Base-by-base conservation (phyloP, 148 eudicot species). In the Suaeda aralocaspica region DNA sequence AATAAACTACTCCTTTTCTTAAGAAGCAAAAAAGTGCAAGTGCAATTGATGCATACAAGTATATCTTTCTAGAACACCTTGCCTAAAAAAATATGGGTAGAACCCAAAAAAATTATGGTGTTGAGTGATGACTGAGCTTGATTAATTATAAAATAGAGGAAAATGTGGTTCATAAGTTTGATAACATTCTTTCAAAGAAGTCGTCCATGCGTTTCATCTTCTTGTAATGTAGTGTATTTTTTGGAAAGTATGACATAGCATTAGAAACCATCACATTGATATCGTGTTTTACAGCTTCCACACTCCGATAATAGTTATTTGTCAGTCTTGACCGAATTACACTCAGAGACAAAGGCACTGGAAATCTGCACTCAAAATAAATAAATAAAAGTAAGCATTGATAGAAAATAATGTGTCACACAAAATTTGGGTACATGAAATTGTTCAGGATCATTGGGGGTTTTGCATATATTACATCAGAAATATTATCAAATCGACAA, bases 291-390 rank as follows among this genome's bases (percentile, higher is more conserved):
- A 85, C 75, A 53, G 98, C 92, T 59, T 84, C 75, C 46, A 80
- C 44, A 39, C 80, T 80, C 50, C 96, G 76, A 57, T 93, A 93
- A 70, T 93, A 93, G 74, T 83, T 78, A 36, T 84, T 76, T 60
- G 79, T 77, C 80, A 93, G 62, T 81, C 98, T 84, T 29, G 70
- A 71, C 69, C 83, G 78, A 34, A 93, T 81, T 68, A 90, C 59
- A 48, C 73, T 79, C 8, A 79, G 87, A 50, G 92, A 87, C 60
- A 93, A 73, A 30, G 98, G 98, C 57, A 79, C 98, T 7, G 95
- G 89, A 80, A 78, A 90, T 84, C 98, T 93, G 88, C 30, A 61
- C 15, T 22, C 14, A 51, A 51, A 16, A 18, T n/a, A n/a, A n/a
- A 50, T 15, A 1, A 53, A 18, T 16, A 26, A 0, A 50, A 30